A percentile compares a stretch with the other conserved stretches of the same genome.
Conservation (phyloP, 805 yeast species). For the Debaryomyces castellii region DNA sequence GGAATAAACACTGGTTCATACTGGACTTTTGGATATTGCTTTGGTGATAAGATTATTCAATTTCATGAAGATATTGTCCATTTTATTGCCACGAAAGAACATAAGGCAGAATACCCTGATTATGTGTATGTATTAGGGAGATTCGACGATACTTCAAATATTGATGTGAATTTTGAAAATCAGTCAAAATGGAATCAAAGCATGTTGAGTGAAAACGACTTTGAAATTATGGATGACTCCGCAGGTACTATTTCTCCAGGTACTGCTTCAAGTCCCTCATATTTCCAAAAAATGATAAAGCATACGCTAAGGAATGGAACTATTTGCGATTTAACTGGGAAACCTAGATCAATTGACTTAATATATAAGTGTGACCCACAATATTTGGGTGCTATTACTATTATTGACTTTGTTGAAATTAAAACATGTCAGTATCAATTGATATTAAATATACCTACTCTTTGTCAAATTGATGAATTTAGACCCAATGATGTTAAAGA, state of each 20-base stretch:
- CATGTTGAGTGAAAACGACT: slow-evolving; percentile 18
- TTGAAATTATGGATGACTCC: slow-evolving; percentile 29
- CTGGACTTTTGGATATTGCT: slow-evolving; percentile 56
- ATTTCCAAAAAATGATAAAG: slow-evolving; percentile 31
- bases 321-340: slow-evolving; percentile 57
- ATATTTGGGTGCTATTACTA: slow-evolving; percentile 11
- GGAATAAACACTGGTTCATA: slow-evolving; percentile 37
- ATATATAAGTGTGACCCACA: slow-evolving; percentile 54
- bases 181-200: slow-evolving; percentile 19
- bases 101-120: slow-evolving; percentile 31
- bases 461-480: slow-evolving; percentile 45
- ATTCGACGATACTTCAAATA: slow-evolving; percentile 19
- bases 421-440: slow-evolving; percentile 59
- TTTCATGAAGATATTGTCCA: slow-evolving; percentile 37
- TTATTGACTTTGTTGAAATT: slow-evolving; percentile 49
- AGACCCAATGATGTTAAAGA: slow-evolving; percentile 22
- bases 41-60: slow-evolving; percentile 48
- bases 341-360: slow-evolving; percentile 53
- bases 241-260: slow-evolving; percentile 20
- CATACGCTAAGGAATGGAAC: slow-evolving; percentile 48
- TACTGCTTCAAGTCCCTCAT: slow-evolving; percentile 9
- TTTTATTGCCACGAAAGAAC: slow-evolving; percentile 22
- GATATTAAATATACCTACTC: slow-evolving; percentile 47
- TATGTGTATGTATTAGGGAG: slow-evolving; percentile 36
- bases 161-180: slow-evolving; percentile 15